phyloP scores from a whole-genome alignment of 2,329 filamentous ascomycete species.

The Trichoderma sp. region DNA sequence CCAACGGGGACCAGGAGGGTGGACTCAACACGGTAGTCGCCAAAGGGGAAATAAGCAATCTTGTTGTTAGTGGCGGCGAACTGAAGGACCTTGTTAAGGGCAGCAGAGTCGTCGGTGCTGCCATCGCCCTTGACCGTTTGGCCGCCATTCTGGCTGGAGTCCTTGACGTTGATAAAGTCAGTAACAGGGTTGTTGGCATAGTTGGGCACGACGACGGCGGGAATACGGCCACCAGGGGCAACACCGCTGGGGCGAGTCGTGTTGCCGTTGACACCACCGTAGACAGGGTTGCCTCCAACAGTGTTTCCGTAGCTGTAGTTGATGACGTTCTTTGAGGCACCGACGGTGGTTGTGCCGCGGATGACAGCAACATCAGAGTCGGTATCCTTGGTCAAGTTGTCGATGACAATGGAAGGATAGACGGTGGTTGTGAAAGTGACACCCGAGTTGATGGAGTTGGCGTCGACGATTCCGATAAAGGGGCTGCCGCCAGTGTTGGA shows the following conservation, averaged over 20 bases:
- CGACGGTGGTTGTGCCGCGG: slow-evolving; percentile 40
- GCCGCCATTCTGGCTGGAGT: slow-evolving; percentile 40
- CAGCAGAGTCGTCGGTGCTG: slow-evolving; percentile 44
- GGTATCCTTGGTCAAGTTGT: slow-evolving; percentile 49
- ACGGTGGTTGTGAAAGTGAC: slow-evolving; percentile 44
- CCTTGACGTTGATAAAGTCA: slow-evolving; percentile 44
- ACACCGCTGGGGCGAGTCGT: slow-evolving; percentile 41
- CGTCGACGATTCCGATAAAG: slow-evolving; percentile 48
- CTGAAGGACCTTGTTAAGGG: slow-evolving; percentile 45
- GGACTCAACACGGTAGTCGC: slow-evolving; percentile 36
- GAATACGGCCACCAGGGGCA: slow-evolving; percentile 44
- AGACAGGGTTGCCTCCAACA: slow-evolving; percentile 46
- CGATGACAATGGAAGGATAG: slow-evolving; percentile 48
- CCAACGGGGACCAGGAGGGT: slow-evolving; percentile 41
- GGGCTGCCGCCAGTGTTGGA: slow-evolving; percentile 43
- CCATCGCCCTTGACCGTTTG: slow-evolving; percentile 45
- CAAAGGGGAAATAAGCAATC: slow-evolving; percentile 40
- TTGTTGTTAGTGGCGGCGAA: slow-evolving; percentile 41
- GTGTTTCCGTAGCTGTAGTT: slow-evolving; percentile 51
- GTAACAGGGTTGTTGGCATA: slow-evolving; percentile 41
- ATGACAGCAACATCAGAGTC: slow-evolving; percentile 43
- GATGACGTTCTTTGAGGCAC: slow-evolving; percentile 39
- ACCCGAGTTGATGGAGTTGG: slow-evolving; percentile 48
- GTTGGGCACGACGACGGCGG: slow-evolving; percentile 46
- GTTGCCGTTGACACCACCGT: slow-evolving; percentile 40